phyloP scores from a whole-genome alignment of 345 rosid species.

The Eucalyptus marginata region DNA sequence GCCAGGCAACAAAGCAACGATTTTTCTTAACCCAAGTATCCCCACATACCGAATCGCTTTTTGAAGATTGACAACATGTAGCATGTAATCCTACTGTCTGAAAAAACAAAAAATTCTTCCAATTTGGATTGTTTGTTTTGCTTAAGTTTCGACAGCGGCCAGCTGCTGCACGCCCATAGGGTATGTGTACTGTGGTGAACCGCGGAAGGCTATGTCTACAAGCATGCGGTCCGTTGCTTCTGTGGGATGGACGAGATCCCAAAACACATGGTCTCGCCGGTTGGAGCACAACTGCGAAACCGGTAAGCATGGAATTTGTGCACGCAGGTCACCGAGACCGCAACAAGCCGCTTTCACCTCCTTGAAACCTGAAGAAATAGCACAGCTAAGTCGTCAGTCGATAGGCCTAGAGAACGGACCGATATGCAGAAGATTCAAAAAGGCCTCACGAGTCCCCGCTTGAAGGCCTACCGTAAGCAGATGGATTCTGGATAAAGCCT shows the following conservation, averaged over 20 bases:
- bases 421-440: not conserved
- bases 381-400: not conserved
- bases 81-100: not conserved
- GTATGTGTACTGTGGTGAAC: slow-evolving; percentile 17
- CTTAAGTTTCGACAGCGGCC: not conserved
- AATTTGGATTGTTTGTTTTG: not conserved
- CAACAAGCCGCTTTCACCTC: slow-evolving; percentile 72
- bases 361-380: slow-evolving; percentile 30
- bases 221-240: slow-evolving; percentile 33
- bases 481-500: slow-evolving; percentile 32
- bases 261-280: slow-evolving; percentile 54
- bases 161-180: slow-evolving; percentile 42
- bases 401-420: not conserved
- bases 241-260: slow-evolving; percentile 73
- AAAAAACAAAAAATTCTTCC: not conserved
- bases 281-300: slow-evolving; percentile 38
- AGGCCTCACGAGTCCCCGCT: not conserved
- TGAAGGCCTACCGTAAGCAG: not conserved
- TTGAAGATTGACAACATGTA: not conserved
- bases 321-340: slow-evolving; percentile 50
- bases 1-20: not conserved
- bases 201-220: slow-evolving; percentile 34
- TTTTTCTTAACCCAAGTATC: not conserved
- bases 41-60: not conserved
- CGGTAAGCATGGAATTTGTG: slow-evolving; percentile 41